Evolutionary conservation across 495 filamentous ascomycete species (phyloP), one percentile per base, ranked within the genome.

Genomic region (Penicillium coprophilum): DNA sequence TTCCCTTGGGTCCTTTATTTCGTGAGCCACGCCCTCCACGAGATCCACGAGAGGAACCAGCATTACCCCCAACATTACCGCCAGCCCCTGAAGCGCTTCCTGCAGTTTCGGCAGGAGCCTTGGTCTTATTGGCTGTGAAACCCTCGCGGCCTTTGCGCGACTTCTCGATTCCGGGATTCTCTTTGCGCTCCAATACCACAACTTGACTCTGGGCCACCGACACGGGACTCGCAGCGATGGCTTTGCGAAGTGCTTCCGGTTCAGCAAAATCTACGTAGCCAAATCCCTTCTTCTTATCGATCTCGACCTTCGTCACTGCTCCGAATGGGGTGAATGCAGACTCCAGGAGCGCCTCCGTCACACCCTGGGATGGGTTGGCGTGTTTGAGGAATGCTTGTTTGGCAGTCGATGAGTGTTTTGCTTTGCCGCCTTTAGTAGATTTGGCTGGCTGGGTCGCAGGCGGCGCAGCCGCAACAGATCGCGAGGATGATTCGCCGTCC

Each of bases 301-400:
- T 93, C 62, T 96, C 92, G 2, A 94, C 89, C 57, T 83, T 87
- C 3, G 80, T 79, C 31, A 96, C 81, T 7, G 82, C 60, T 17
- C 92, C 92, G 57, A 88, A 93, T 1, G 71, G 66, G 34, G 82
- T 71, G 65, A 97, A 84, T 8, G 89, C 85, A 57, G 85, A 79
- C 56, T 86, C 82, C 5, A 97, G 80, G 0, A 90, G 69, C 0
- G 84, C 73, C 60, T 96, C 92, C 0, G 90, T 96, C 38, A 97
- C 88, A 17, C 92, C 92, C 68, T 96, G 92, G 1, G 91, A 92
- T 19, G 90, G 84, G 68, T 94, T 95, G 51, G 91, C 92, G 62
- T 96, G 91, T 65, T 96, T 96, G 62, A 96, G 78, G 67, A 96
- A 97, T n/a, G 90, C 92, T 65, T 90, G 86, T 2, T 84, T 89